Evolutionary conservation across 2,329 filamentous ascomycete species (phyloP).

Genomic region (Fusarium sp.): DNA sequence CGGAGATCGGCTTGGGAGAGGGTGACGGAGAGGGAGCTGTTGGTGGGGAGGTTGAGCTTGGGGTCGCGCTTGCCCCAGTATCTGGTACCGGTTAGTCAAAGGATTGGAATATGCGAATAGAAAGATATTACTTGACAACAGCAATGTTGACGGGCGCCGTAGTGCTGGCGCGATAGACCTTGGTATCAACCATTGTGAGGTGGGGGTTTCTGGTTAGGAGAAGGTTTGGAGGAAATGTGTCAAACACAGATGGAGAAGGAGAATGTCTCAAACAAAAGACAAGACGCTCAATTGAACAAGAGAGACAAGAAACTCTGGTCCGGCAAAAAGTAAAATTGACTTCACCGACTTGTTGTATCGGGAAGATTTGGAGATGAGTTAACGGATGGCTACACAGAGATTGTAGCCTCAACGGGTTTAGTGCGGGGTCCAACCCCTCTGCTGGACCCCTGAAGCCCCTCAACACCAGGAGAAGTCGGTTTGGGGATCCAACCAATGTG

Average conservation of each 20-base stretch:
- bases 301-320: not conserved
- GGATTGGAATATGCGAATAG: not conserved
- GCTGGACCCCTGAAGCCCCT: conserved; percentile 45
- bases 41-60: conserved; percentile 95
- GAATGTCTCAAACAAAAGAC: conserved; percentile 12
- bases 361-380: conserved; percentile 50
- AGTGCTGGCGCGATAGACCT: conserved; percentile 91
- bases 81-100: conserved; percentile 42
- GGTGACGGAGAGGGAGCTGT: conserved; percentile 97
- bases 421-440: conserved; percentile 48
- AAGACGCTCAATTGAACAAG: conserved; percentile 17
- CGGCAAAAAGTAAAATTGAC: conserved; percentile 26
- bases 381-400: conserved; percentile 28
- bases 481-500: conserved; percentile 12
- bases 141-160: conserved; percentile 98
- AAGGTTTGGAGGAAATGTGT: not conserved
- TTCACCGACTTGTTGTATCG: conserved; percentile 51
- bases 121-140: conserved; percentile 83
- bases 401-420: conserved; percentile 44
- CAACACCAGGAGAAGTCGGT: conserved; percentile 35
- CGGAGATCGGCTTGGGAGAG: conserved; percentile 94
- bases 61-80: conserved; percentile 98
- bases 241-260: not conserved
- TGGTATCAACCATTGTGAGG: conserved; percentile 63
- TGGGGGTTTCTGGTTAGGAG: conserved; percentile 15